Conservation (phyloP, 495 filamentous ascomycete species). For the Penicilliopsis zonata region DNA sequence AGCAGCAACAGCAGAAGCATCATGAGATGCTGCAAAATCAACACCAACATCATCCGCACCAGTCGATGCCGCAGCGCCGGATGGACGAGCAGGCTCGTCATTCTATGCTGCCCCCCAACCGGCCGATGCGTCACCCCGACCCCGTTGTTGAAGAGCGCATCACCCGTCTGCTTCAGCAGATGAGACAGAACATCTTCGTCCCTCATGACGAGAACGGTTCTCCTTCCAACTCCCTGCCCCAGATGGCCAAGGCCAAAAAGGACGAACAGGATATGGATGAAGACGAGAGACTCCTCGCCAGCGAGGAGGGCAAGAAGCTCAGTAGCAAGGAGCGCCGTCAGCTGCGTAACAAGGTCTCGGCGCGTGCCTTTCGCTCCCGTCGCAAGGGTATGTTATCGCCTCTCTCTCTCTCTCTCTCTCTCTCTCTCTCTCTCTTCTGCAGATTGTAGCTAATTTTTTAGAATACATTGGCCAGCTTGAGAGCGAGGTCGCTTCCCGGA, state of each 20-base stretch:
- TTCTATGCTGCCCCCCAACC: constrained; percentile 18
- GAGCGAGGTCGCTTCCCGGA: constrained; percentile 61
- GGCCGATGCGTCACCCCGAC: constrained; percentile 42
- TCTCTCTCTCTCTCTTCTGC: constrained; percentile 1
- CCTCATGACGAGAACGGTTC: constrained; percentile 38
- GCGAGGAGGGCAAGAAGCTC: constrained; percentile 95
- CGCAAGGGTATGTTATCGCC: constrained; percentile 67
- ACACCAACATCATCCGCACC: constrained; percentile 15
- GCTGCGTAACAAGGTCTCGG: constrained; percentile 95
- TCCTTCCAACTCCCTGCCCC: constrained; percentile 27
- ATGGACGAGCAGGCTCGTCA: constrained; percentile 22
- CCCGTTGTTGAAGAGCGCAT: constrained; percentile 75
- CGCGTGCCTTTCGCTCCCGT: constrained; percentile 86
- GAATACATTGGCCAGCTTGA: constrained; percentile 95
- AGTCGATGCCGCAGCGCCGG: constrained; percentile 16
- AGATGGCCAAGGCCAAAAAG: constrained; percentile 59
- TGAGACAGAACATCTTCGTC: constrained; percentile 53
- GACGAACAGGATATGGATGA: constrained; percentile 98
- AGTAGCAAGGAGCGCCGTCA: constrained; percentile 90
- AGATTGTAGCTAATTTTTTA: constrained; percentile 41
- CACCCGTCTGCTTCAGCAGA: constrained; percentile 69
- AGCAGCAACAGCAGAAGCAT: constrained; percentile 38
- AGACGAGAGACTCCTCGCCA: constrained; percentile 83
- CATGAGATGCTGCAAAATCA: constrained; percentile 16
- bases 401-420: constrained; percentile 1